Percentiles rank a stretch among this genome's conserved stretches.
Evolutionary conservation across 345 rosid species (phyloP).

Genomic region (Excoecaria cochinchinensis): DNA sequence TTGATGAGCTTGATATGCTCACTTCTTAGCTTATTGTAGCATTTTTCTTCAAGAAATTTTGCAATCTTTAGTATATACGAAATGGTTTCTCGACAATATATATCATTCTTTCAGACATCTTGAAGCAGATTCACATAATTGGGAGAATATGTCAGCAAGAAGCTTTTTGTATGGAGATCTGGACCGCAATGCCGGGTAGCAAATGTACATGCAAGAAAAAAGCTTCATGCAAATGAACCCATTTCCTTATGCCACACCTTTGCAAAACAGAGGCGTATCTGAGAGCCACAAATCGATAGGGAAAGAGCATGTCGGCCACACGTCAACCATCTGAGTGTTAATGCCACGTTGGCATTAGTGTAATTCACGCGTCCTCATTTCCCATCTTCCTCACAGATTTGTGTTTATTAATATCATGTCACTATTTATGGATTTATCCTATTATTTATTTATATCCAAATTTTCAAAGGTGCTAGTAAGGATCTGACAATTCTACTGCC

Average conservation of each 20-base stretch:
- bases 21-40: constrained; percentile 75
- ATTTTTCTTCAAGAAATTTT: constrained; percentile 86
- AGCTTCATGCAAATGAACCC: constrained; percentile 91
- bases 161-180: constrained; percentile 93
- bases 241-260: constrained; percentile 32
- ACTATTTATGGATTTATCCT: no score
- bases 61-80: constrained; percentile 94
- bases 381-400: no score
- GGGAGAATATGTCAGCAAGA: constrained; percentile 89
- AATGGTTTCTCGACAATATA: no score
- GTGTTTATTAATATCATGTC: no score
- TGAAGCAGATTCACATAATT: constrained; percentile 91
- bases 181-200: constrained; percentile 97
- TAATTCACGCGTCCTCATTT: no score
- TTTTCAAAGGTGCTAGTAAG: no score
- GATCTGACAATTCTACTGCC: no score
- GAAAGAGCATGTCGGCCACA: no score
- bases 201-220: constrained; percentile 91
- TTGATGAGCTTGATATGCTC: constrained; percentile 65
- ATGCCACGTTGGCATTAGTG: no score
- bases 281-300: background rate
- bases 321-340: no score
- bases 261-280: constrained; percentile 7
- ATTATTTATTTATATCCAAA: no score
- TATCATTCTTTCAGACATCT: no score